phyloP scores from a whole-genome alignment of 1,284 basidiomycete genomes.

The Ustilago curta region DNA sequence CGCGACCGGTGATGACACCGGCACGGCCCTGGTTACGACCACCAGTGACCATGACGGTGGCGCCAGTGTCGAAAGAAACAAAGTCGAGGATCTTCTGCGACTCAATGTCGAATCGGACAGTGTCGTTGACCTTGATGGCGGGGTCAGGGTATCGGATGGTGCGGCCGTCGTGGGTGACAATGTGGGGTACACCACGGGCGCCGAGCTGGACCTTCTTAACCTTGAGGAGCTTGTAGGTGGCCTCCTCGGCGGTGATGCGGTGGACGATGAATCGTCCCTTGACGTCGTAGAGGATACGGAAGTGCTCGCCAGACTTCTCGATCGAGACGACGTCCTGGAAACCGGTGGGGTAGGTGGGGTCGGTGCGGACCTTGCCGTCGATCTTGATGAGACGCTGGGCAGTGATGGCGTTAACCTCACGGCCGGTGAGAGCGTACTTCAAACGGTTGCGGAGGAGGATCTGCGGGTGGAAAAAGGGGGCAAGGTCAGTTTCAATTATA shows the following conservation, averaged over 20 bases:
- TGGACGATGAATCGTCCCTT: constrained; percentile 99
- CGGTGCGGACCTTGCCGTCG: constrained; percentile 98
- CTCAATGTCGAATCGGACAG: constrained; percentile 95
- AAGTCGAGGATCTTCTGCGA: constrained; percentile 94
- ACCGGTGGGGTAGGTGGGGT: constrained; percentile 94
- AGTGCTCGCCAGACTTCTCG: constrained; percentile 98
- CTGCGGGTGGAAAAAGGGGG: constrained; percentile 15
- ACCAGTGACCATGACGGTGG: constrained; percentile 97
- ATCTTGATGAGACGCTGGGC: constrained; percentile 98
- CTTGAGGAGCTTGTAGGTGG: constrained; percentile 97
- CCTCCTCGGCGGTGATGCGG: constrained; percentile 98
- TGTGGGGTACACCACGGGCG: constrained; percentile 91
- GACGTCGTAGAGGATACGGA: constrained; percentile 98
- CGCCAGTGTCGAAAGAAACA: constrained; percentile 96
- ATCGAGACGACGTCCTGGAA: constrained; percentile 98
- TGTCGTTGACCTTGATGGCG: constrained; percentile 94
- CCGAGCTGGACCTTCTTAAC: constrained; percentile 93
- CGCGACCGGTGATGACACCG: constrained; percentile 93
- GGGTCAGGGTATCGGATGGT: constrained; percentile 99
- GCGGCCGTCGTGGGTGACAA: constrained; percentile 98
- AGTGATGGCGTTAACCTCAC: constrained; percentile 94
- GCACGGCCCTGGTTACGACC: constrained; percentile 99
- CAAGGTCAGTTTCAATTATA: constrained; percentile 12
- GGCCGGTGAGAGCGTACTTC: constrained; percentile 97
- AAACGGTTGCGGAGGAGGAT: constrained; percentile 99